phyloP scores from a whole-genome alignment of 257 asterid species.

The Solanum pinnatisectum region DNA sequence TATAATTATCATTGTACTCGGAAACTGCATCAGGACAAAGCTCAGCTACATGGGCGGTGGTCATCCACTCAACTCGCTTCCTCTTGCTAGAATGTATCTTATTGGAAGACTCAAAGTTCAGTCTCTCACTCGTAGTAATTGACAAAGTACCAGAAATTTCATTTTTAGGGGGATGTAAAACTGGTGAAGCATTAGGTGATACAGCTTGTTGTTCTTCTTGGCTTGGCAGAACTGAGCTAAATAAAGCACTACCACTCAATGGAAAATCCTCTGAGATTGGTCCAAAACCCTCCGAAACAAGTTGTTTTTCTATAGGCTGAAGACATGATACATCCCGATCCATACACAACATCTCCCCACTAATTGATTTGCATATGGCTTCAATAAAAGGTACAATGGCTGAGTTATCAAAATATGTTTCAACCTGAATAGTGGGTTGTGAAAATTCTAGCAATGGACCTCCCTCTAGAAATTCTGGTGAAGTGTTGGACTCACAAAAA shows the following conservation, averaged over 20 bases:
- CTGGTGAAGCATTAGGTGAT: slow-evolving; percentile 7
- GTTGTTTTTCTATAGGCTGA: slow-evolving; percentile 5
- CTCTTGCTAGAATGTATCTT: background rate
- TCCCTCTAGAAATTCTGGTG: slow-evolving; percentile 10
- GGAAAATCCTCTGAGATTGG: background rate
- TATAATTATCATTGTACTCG: slow-evolving; percentile 5
- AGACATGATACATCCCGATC: slow-evolving; percentile 6
- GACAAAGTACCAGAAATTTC: background rate
- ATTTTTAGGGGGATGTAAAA: slow-evolving; percentile 11
- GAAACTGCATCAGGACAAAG: slow-evolving; percentile 30
- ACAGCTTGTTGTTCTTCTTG: slow-evolving; percentile 13
- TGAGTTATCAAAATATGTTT: slow-evolving; percentile 13
- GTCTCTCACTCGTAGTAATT: background rate
- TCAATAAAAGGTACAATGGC: slow-evolving; percentile 19
- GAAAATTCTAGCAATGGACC: slow-evolving; percentile 22
- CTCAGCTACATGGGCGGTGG: slow-evolving; percentile 31
- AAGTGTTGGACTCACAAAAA: slow-evolving; percentile 22
- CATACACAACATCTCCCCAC: background rate
- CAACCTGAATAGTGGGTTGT: slow-evolving; percentile 5
- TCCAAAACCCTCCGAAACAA: background rate
- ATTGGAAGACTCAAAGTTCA: background rate
- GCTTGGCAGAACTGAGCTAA: slow-evolving; percentile 2
- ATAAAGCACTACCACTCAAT: background rate
- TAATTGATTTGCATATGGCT: background rate
- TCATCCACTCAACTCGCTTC: slow-evolving; percentile 16